phyloP scores from a whole-genome alignment of 371 early-diverging fungal species.

The Apophysomyces variabilis region DNA sequence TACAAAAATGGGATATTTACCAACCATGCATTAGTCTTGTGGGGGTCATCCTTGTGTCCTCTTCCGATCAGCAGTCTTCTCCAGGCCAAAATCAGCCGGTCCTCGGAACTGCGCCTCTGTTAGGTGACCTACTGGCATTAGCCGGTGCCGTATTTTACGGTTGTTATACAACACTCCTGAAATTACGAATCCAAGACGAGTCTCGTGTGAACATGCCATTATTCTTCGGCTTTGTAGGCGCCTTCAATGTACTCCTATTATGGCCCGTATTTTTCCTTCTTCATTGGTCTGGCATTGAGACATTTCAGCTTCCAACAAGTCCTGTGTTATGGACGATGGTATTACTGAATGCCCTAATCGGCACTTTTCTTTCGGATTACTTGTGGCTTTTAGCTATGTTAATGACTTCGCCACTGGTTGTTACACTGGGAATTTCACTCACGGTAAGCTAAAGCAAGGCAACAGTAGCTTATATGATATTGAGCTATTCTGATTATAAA shows the following conservation, averaged over 20 bases:
- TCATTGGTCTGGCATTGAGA: slow-evolving; percentile 71
- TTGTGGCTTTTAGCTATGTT: slow-evolving; percentile 81
- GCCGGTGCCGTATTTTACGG: slow-evolving; percentile 81
- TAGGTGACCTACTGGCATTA: slow-evolving; percentile 77
- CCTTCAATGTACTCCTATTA: slow-evolving; percentile 71
- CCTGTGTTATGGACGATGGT: slow-evolving; percentile 65
- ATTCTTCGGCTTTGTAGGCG: slow-evolving; percentile 85
- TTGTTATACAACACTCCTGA: slow-evolving; percentile 77
- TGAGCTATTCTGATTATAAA: neutral
- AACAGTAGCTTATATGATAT: neutral
- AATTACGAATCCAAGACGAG: slow-evolving; percentile 72
- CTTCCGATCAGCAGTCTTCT: slow-evolving; percentile 36
- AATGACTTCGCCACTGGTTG: slow-evolving; percentile 82
- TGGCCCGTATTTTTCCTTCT: slow-evolving; percentile 74
- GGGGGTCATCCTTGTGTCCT: slow-evolving; percentile 64
- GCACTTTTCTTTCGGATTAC: slow-evolving; percentile 84
- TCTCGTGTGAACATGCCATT: slow-evolving; percentile 74
- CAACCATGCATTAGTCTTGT: slow-evolving; percentile 42
- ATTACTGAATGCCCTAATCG: slow-evolving; percentile 74
- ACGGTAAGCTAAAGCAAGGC: slow-evolving; percentile 45
- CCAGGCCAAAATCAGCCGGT: neutral
- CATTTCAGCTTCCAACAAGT: slow-evolving; percentile 66
- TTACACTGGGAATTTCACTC: slow-evolving; percentile 77
- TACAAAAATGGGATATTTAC: neutral
- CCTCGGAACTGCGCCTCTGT: slow-evolving; percentile 30